A percentile compares a stretch with the other conserved stretches of the same genome.
Conservation (phyloP, 2,329 filamentous ascomycete species). For the Diaporthe vaccinii region DNA sequence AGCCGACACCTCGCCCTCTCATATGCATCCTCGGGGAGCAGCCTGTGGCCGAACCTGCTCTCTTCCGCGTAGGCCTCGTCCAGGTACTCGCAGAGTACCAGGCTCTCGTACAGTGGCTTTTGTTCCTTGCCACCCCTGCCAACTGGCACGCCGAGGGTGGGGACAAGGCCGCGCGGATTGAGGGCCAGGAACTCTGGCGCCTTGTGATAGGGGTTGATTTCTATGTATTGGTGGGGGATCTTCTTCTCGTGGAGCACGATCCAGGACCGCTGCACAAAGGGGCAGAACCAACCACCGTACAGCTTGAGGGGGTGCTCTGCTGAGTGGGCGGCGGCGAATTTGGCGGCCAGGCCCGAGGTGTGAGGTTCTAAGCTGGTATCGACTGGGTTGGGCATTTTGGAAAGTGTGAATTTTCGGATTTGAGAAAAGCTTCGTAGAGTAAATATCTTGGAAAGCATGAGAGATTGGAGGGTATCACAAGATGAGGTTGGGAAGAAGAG, state of each 20-base stretch:
- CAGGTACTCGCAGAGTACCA: constrained; percentile 80
- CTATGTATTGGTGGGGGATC: constrained; percentile 81
- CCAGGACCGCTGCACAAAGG: constrained; percentile 79
- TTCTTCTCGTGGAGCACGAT: constrained; percentile 80
- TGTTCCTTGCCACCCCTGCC: constrained; percentile 48
- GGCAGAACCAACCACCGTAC: constrained; percentile 83
- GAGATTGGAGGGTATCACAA: not conserved
- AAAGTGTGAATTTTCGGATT: not conserved
- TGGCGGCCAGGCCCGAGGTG: constrained; percentile 63
- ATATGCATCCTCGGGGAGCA: constrained; percentile 75
- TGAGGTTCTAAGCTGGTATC: constrained; percentile 63
- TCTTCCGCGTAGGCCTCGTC: constrained; percentile 75
- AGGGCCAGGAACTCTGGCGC: constrained; percentile 75
- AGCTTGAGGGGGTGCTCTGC: constrained; percentile 70
- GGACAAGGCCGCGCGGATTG: constrained; percentile 82
- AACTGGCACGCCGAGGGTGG: constrained; percentile 70
- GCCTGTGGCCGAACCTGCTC: constrained; percentile 54
- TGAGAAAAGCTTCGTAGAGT: not conserved
- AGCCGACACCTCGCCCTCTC: constrained; percentile 74
- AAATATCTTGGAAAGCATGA: not conserved
- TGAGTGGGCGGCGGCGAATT: constrained; percentile 60
- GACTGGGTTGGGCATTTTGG: constrained; percentile 57
- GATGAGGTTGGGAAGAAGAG: not conserved
- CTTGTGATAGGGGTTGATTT: constrained; percentile 85
- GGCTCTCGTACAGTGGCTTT: constrained; percentile 80